A percentile compares a stretch with the other conserved stretches of the same genome.
Evolutionary conservation across 192 early-diverging fungal genomes (phyloP).

Genomic region (Linnemannia hyalina): DNA sequence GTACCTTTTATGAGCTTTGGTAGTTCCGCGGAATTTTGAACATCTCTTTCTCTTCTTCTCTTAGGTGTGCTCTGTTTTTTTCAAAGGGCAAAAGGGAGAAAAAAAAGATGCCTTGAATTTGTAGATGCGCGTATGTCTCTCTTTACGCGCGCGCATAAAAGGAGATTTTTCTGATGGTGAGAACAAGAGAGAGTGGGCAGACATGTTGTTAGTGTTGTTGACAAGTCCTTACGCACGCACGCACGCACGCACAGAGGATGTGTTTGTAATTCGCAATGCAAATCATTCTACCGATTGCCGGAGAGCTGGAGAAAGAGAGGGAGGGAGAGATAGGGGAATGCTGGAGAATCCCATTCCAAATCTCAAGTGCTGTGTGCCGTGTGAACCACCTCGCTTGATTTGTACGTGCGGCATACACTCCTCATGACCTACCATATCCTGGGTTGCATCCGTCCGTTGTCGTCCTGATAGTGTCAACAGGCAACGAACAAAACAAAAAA

Average conservation of each 20-base stretch:
- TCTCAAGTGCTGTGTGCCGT: no score
- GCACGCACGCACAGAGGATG: neutral
- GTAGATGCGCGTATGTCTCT: neutral
- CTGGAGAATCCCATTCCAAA: no score
- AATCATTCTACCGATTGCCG: neutral
- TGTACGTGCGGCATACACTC: no score
- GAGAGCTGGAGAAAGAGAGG: neutral
- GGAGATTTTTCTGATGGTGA: neutral
- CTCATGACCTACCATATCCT: no score
- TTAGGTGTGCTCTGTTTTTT: neutral
- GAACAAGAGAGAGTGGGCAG: neutral
- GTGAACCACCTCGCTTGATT: no score
- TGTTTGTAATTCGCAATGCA: neutral
- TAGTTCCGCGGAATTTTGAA: constrained; percentile 8
- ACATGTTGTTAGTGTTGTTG: neutral
- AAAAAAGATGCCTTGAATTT: neutral
- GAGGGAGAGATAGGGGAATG: neutral
- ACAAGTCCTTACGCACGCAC: neutral
- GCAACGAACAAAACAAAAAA: no score
- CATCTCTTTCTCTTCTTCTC: neutral
- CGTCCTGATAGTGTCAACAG: no score
- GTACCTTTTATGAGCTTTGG: neutral
- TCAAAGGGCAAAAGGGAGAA: neutral
- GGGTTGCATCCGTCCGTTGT: no score
- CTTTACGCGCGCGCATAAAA: neutral